These are phyloP conservation scores for Xerocomellus chrysenteron DNA, from an alignment of 768 basidiomycete genomes.

Conservation along the genomic window DNA sequence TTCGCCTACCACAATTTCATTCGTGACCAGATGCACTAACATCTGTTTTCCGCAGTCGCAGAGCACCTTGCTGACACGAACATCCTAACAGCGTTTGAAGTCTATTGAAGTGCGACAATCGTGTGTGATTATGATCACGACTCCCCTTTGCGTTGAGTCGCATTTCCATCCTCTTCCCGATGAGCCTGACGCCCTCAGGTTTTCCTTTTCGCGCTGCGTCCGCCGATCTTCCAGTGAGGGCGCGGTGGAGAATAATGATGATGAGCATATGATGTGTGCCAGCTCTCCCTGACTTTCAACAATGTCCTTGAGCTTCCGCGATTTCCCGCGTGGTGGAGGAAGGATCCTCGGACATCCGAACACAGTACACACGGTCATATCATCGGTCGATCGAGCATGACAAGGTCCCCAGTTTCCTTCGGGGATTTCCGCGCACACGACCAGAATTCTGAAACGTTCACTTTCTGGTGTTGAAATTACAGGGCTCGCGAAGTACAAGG, in stretches of 20 bases:
- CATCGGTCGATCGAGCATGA: neutral
- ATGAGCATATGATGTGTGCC: neutral
- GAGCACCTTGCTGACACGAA: neutral
- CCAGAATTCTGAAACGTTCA: neutral
- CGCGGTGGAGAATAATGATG: neutral
- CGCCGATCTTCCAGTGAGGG: neutral
- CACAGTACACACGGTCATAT: neutral
- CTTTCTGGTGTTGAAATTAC: neutral
- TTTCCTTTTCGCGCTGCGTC: neutral
- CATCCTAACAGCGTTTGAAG: neutral
- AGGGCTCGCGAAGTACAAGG: neutral
- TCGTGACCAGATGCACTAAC: no score
- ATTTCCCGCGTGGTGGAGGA: neutral
- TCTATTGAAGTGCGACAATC: neutral
- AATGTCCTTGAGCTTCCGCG: neutral
- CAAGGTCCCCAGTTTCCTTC: neutral
- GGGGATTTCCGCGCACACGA: neutral
- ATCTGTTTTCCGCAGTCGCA: neutral
- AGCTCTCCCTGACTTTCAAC: neutral
- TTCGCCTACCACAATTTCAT: no score
- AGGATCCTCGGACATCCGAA: conserved; percentile 1
- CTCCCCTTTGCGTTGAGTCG: neutral
- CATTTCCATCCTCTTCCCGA: neutral
- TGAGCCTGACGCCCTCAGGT: neutral
- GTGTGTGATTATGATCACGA: no score